A percentile compares a stretch with the other conserved stretches of the same genome.
Evolutionary conservation across 768 basidiomycete genomes (phyloP).

Genomic region (Mycena alexandri): DNA sequence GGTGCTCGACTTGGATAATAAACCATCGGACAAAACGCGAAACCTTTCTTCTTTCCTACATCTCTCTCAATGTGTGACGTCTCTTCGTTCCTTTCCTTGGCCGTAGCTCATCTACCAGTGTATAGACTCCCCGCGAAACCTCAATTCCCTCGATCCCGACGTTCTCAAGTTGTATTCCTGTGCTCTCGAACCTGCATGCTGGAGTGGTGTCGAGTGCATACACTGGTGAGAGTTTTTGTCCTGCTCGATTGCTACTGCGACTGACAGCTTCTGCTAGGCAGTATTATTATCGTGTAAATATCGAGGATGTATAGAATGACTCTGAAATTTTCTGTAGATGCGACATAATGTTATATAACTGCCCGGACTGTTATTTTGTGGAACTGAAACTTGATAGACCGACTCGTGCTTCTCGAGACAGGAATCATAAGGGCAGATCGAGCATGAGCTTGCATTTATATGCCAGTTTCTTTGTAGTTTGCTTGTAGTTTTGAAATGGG

Average conservation of each 20-base stretch:
- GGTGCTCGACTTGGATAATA: not conserved
- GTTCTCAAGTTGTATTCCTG: not conserved
- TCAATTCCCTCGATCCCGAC: conserved; percentile 4
- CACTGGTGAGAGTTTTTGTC: not conserved
- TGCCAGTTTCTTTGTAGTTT: not conserved
- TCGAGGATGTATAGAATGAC: conserved; percentile 4
- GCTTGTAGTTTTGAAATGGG: no score
- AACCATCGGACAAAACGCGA: conserved; percentile 21
- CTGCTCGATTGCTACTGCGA: not conserved
- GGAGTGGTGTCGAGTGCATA: conserved; percentile 4
- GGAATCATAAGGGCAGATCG: no score
- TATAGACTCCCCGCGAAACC: conserved; percentile 22
- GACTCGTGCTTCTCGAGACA: no score
- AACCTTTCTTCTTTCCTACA: conserved; percentile 1
- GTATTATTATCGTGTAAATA: not conserved
- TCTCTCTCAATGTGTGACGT: conserved; percentile 13
- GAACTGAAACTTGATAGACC: no score
- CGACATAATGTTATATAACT: conserved; percentile 7
- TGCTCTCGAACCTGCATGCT: conserved; percentile 23
- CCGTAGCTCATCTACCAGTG: not conserved
- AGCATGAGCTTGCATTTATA: no score
- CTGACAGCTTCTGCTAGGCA: not conserved
- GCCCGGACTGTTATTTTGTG: not conserved
- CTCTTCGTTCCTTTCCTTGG: not conserved
- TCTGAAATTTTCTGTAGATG: not conserved